Percentiles rank a stretch among this genome's conserved stretches.
These are phyloP conservation scores for Vaccinium macrocarpon DNA, from an alignment of 148 eudicot species.

Conservation along the genomic window DNA sequence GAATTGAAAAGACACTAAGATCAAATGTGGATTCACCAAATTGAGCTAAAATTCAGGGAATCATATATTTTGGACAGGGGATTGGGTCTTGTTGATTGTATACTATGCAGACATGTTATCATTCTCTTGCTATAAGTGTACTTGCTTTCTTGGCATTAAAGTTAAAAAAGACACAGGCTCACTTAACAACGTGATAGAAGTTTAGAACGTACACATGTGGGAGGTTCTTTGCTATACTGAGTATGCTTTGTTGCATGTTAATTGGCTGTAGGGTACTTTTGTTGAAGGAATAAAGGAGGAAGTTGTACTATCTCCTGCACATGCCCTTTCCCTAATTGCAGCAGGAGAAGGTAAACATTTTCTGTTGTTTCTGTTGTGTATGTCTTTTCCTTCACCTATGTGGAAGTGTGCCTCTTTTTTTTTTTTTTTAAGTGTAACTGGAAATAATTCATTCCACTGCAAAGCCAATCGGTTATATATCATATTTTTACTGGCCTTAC, in stretches of 20 bases:
- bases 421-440: neutral
- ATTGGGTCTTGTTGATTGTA: neutral
- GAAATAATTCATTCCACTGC: no score
- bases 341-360: conserved; percentile 87
- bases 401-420: neutral
- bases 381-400: conserved; percentile 3
- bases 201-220: neutral
- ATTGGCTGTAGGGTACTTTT: conserved; percentile 72
- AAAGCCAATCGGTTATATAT: neutral
- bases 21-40: neutral
- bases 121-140: neutral
- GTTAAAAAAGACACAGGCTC: neutral
- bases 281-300: conserved; percentile 98
- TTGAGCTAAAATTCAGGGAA: neutral
- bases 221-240: neutral
- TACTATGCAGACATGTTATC: neutral
- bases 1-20: neutral
- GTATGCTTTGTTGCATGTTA: conserved; percentile 6
- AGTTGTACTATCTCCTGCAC: conserved; percentile 97
- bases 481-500: neutral
- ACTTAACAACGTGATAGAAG: neutral
- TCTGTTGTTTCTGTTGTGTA: neutral
- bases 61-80: neutral
- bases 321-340: conserved; percentile 97
- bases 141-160: neutral